Conservation (phyloP, 1,284 basidiomycete genomes). For the Mycosarcoma mackinlayi region DNA sequence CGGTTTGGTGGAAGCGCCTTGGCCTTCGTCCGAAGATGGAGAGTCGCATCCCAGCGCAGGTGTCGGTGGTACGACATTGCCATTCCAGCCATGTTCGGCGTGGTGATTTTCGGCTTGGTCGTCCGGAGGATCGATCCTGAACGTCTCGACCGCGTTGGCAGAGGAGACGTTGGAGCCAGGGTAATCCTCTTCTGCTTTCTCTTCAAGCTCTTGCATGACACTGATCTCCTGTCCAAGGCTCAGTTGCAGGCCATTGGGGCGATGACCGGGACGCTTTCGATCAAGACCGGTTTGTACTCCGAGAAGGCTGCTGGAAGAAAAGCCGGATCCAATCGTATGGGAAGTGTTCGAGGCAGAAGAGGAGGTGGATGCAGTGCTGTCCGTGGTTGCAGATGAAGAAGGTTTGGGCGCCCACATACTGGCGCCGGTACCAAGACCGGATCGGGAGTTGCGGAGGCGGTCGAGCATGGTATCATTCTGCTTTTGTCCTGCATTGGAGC, state of each 20-base stretch:
- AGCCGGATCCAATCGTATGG: conserved; percentile 29
- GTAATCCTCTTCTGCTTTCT: conserved; percentile 40
- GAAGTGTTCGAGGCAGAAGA: conserved; percentile 6
- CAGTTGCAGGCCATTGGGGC: conserved; percentile 47
- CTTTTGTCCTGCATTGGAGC: conserved; percentile 3
- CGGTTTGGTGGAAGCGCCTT: conserved; percentile 1
- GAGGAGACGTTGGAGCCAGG: conserved; percentile 25
- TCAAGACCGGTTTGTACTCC: conserved; percentile 35
- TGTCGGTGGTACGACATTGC: conserved; percentile 46
- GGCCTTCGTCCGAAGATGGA: conserved; percentile 24
- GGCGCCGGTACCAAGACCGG: conserved; percentile 35
- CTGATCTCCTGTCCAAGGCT: conserved; percentile 48
- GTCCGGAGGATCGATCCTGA: conserved; percentile 26
- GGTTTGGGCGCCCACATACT: conserved; percentile 54
- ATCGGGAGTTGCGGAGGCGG: conserved; percentile 36
- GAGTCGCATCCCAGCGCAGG: conserved; percentile 44
- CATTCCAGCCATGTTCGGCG: conserved; percentile 26
- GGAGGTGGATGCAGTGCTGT: conserved; percentile 7
- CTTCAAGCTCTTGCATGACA: conserved; percentile 50
- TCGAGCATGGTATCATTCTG: conserved; percentile 54
- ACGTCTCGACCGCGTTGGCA: conserved; percentile 17
- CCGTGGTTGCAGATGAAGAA: conserved; percentile 2
- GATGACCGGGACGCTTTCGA: conserved; percentile 37
- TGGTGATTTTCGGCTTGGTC: conserved; percentile 3
- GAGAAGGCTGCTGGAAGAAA: conserved; percentile 26